phyloP scores from a whole-genome alignment of 768 basidiomycete genomes.

The Mycena alexandri region DNA sequence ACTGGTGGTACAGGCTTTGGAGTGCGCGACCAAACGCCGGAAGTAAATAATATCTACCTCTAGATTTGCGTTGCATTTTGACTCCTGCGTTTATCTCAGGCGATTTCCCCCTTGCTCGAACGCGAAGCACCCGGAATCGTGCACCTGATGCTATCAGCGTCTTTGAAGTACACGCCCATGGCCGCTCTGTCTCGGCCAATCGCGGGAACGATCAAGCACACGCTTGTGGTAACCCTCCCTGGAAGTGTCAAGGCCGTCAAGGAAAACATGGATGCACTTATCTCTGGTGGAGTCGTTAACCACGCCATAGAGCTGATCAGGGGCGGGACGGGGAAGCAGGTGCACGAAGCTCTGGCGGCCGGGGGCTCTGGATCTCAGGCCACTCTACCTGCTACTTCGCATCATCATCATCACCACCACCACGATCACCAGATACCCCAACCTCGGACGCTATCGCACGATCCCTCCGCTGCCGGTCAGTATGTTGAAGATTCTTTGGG shows the following conservation, averaged over 20 bases:
- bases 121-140: conserved; percentile 79
- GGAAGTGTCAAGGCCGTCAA: conserved; percentile 89
- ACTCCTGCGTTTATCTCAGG: conserved; percentile 53
- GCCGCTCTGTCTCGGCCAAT: conserved; percentile 88
- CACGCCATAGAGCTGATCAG: conserved; percentile 82
- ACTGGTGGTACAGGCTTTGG: conserved; percentile 94
- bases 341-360: conserved; percentile 66
- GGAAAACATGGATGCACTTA: conserved; percentile 77
- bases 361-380: conserved; percentile 32
- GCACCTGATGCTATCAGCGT: conserved; percentile 76
- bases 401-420: conserved; percentile 43
- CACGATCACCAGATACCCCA: conserved; percentile 59
- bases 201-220: conserved; percentile 76
- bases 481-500: conserved; percentile 39
- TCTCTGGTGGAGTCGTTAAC: conserved; percentile 67
- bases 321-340: conserved; percentile 72
- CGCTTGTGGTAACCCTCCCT: conserved; percentile 84
- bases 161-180: conserved; percentile 80
- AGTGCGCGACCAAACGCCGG: conserved; percentile 83
- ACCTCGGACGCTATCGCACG: conserved; percentile 76
- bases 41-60: conserved; percentile 60
- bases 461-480: conserved; percentile 74
- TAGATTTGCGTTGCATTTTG: neutral
- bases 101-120: conserved; percentile 73
- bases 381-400: neutral